Conservation (phyloP, 202 grass and related monocot species). For the Carex arenaria region DNA sequence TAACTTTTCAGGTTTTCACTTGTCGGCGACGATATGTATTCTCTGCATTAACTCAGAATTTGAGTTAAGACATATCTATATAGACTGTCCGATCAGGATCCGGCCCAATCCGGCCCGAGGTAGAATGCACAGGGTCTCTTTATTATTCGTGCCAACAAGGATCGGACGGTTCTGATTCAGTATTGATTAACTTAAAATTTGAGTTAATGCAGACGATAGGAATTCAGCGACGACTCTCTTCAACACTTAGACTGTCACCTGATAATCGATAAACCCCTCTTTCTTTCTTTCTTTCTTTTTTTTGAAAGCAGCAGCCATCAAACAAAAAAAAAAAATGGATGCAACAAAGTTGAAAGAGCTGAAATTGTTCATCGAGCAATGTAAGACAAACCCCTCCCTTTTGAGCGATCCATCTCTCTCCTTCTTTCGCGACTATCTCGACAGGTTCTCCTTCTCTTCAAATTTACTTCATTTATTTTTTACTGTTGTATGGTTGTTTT, state of each 20-base stretch:
- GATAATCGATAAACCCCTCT: background rate
- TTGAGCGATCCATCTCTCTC: conserved; percentile 58
- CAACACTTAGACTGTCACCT: background rate
- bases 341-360: conserved; percentile 51
- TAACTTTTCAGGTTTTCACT: background rate
- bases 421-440: conserved; percentile 86
- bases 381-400: conserved; percentile 56
- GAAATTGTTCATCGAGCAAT: conserved; percentile 51
- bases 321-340: conserved; percentile 36
- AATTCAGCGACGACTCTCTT: background rate
- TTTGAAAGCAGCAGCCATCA: background rate
- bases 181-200: too few relatives aligned
- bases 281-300: background rate
- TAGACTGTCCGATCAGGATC: too few relatives aligned
- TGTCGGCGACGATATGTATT: background rate
- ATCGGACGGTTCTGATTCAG: too few relatives aligned
- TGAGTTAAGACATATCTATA: too few relatives aligned
- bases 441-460: conserved; percentile 25
- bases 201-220: too few relatives aligned
- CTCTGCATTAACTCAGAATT: too few relatives aligned
- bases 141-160: too few relatives aligned
- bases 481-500: background rate
- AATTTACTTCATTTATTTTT: background rate
- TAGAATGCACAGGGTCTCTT: too few relatives aligned
- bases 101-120: too few relatives aligned